A percentile compares a stretch with the other conserved stretches of the same genome.
Evolutionary conservation across 768 basidiomycete genomes (phyloP).

Genomic region (Podaxis pistillaris): DNA sequence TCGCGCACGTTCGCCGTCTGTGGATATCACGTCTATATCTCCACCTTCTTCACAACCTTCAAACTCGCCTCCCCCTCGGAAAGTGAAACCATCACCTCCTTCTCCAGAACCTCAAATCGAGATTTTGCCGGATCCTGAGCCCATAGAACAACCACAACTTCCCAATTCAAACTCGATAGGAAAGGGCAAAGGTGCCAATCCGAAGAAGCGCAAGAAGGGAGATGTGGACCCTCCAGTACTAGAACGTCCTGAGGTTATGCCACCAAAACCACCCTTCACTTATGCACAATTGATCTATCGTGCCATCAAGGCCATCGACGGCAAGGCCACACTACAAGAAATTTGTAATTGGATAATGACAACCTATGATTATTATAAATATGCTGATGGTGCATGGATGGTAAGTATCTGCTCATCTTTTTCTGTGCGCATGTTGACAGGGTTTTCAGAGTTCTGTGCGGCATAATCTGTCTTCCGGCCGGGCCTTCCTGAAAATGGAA

Average conservation of each 20-base stretch:
- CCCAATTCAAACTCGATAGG: conserved; percentile 63
- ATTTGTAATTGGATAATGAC: conserved; percentile 91
- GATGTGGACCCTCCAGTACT: conserved; percentile 41
- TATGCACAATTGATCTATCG: conserved; percentile 92
- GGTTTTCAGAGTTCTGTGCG: conserved; percentile 79
- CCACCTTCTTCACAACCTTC: conserved; percentile 82
- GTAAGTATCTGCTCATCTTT: conserved; percentile 41
- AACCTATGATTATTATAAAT: conserved; percentile 87
- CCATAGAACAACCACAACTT: conserved; percentile 43
- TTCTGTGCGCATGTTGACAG: conserved; percentile 14
- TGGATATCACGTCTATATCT: conserved; percentile 79
- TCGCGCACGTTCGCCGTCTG: conserved; percentile 72
- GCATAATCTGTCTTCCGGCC: conserved; percentile 90
- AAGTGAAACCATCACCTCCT: conserved; percentile 45
- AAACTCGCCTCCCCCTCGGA: conserved; percentile 61
- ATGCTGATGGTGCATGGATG: conserved; percentile 91
- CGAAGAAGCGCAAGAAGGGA: conserved; percentile 75
- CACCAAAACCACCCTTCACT: conserved; percentile 86
- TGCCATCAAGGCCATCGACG: conserved; percentile 77
- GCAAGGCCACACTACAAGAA: conserved; percentile 88
- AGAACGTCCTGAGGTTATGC: conserved; percentile 72
- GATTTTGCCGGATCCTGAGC: conserved; percentile 37
- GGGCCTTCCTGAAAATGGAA: conserved; percentile 90
- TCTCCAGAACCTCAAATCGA: conserved; percentile 40
- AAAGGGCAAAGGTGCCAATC: conserved; percentile 44